phyloP scores from a whole-genome alignment of 2,329 filamentous ascomycete species.

The Cladosporium sp. region DNA sequence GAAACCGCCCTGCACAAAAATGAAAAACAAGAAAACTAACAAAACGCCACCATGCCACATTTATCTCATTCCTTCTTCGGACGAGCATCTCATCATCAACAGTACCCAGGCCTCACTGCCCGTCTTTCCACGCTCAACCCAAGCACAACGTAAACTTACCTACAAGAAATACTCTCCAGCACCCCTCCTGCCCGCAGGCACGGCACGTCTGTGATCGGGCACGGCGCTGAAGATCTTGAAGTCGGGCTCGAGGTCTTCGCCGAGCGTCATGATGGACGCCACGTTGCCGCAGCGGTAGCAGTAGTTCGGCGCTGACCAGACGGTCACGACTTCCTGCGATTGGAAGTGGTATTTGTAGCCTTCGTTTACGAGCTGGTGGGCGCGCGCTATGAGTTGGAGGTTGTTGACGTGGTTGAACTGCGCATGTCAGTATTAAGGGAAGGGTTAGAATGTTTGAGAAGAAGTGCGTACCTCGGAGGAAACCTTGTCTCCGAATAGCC shows the following conservation, averaged over 20 bases:
- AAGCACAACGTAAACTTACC: not conserved
- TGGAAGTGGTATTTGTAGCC: slow-evolving; percentile 90
- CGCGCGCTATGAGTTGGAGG: slow-evolving; percentile 64
- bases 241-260: slow-evolving; percentile 76
- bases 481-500: slow-evolving; percentile 67
- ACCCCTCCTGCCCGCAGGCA: slow-evolving; percentile 58
- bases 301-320: slow-evolving; percentile 91
- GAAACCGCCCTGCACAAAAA: not conserved
- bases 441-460: too few relatives aligned
- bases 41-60: too few relatives aligned
- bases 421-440: slow-evolving; percentile 4
- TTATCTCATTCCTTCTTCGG: not conserved
- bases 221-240: slow-evolving; percentile 91
- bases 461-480: slow-evolving; percentile 52
- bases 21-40: too few relatives aligned
- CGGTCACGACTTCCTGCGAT: slow-evolving; percentile 85
- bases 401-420: slow-evolving; percentile 72
- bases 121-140: not conserved
- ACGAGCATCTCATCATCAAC: not conserved
- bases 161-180: slow-evolving; percentile 50
- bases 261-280: slow-evolving; percentile 81
- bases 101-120: not conserved
- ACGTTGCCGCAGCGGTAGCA: slow-evolving; percentile 94
- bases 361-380: slow-evolving; percentile 72
- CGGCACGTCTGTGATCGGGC: slow-evolving; percentile 76